phyloP scores from a whole-genome alignment of 352 stramenopile genomes.

The Phytophthora sojae region DNA sequence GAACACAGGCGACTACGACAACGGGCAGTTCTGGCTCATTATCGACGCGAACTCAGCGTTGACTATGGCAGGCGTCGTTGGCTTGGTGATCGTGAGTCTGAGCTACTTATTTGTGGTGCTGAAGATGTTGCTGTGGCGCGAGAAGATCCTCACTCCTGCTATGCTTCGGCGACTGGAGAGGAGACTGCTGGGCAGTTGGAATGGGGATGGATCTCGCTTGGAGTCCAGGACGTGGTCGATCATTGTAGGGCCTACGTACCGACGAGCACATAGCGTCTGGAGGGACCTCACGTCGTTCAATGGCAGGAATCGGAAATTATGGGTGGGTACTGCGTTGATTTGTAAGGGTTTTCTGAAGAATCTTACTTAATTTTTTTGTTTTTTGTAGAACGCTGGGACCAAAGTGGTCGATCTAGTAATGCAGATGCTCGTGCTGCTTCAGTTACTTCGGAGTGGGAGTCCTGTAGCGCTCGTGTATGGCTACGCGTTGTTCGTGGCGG shows the following conservation, averaged over 20 bases:
- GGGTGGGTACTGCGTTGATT: conserved; percentile 16
- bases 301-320: conserved; percentile 28
- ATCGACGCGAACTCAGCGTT: conserved; percentile 11
- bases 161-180: conserved; percentile 6
- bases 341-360: background rate
- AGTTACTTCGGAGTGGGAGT: conserved; percentile 21
- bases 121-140: conserved; percentile 26
- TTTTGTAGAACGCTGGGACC: conserved; percentile 19
- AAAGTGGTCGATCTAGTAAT: conserved; percentile 29
- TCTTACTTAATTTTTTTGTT: background rate
- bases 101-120: conserved; percentile 25
- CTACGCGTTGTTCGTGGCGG: conserved; percentile 20
- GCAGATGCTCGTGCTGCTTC: conserved; percentile 21
- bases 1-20: conserved; percentile 32
- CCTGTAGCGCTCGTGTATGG: conserved; percentile 12
- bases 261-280: background rate
- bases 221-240: conserved; percentile 12
- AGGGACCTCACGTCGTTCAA: conserved; percentile 29
- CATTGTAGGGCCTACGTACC: conserved; percentile 11
- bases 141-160: conserved; percentile 10
- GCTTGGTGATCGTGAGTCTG: conserved; percentile 5
- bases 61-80: background rate
- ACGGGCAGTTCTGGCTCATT: conserved; percentile 38
- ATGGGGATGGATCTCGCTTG: background rate
- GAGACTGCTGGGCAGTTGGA: conserved; percentile 11